Percentiles rank a stretch among this genome's conserved stretches.
Evolutionary conservation across 2,329 filamentous ascomycete species (phyloP).

Genomic region (Cladosporium velox): DNA sequence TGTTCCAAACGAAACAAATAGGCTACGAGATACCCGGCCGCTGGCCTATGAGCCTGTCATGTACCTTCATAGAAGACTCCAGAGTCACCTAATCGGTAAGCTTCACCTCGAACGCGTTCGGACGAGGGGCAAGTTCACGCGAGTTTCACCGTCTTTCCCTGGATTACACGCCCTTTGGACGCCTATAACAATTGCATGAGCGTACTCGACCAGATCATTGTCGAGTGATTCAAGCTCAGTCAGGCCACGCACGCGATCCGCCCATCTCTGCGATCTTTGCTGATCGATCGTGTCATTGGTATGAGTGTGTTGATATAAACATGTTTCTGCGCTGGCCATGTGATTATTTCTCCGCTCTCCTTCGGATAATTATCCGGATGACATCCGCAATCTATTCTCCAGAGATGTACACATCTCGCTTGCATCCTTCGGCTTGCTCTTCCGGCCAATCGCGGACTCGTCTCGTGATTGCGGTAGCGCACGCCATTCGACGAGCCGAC

Average conservation of each 20-base stretch:
- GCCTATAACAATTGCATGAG: neutral
- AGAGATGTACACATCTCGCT: neutral
- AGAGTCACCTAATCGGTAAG: neutral
- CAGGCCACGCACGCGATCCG: neutral
- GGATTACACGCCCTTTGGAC: neutral
- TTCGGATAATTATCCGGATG: slow-evolving; percentile 16
- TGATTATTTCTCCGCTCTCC: neutral
- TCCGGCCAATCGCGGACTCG: neutral
- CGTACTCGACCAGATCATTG: neutral
- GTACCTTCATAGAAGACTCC: neutral
- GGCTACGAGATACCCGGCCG: neutral
- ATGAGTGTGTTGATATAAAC: neutral
- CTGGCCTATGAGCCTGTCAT: neutral
- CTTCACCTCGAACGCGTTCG: neutral
- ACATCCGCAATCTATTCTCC: slow-evolving; percentile 1
- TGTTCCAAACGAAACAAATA: neutral
- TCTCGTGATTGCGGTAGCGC: neutral
- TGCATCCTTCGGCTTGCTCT: neutral
- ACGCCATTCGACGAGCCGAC: slow-evolving; percentile 3
- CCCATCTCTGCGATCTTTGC: neutral
- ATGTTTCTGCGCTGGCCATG: neutral
- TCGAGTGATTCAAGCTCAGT: neutral
- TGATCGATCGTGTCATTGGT: neutral
- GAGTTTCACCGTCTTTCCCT: neutral
- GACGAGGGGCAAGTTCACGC: neutral